A percentile compares a stretch with the other conserved stretches of the same genome.
Conservation (phyloP, 257 asterid genomes). For the Jacaranda copaia region DNA sequence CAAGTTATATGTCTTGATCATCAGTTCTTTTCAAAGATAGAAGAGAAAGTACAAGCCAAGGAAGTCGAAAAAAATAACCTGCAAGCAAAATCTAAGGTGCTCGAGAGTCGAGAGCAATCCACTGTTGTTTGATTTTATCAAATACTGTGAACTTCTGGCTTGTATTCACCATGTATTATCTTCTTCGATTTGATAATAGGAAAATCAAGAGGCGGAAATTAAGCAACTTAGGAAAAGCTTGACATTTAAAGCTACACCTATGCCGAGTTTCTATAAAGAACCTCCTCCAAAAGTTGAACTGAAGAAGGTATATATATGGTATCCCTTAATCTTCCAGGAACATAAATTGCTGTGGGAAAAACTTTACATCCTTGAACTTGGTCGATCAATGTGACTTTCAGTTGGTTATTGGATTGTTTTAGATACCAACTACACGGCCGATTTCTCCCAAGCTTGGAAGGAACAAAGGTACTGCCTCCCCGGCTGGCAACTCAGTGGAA, state of each 20-base stretch:
- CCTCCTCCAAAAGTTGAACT: conserved; percentile 83
- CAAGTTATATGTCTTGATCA: conserved; percentile 2
- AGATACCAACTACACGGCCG: conserved; percentile 87
- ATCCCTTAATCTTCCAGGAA: too few relatives aligned
- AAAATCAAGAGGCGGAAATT: conserved; percentile 79
- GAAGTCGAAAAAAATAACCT: conserved; percentile 68
- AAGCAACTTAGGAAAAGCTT: conserved; percentile 80
- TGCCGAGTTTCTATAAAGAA: conserved; percentile 92
- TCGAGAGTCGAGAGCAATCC: conserved; percentile 4
- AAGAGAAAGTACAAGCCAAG: conserved; percentile 84
- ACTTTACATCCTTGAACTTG: background rate
- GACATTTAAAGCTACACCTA: conserved; percentile 86
- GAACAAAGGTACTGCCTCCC: conserved; percentile 46
- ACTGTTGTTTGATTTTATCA: background rate
- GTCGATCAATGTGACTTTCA: conserved; percentile 12
- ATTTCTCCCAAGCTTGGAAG: conserved; percentile 90
- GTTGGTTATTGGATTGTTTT: background rate
- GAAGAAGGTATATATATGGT: conserved; percentile 59
- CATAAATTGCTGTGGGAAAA: background rate
- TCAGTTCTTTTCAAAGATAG: conserved; percentile 87
- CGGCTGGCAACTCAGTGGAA: conserved; percentile 43
- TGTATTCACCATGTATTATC: conserved; percentile 17
- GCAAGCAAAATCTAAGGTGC: conserved; percentile 86
- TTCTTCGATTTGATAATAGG: conserved; percentile 50
- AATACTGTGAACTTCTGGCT: background rate